Conservation (phyloP, 83 land plant genomes). For the Isoetes engelmannii region DNA sequence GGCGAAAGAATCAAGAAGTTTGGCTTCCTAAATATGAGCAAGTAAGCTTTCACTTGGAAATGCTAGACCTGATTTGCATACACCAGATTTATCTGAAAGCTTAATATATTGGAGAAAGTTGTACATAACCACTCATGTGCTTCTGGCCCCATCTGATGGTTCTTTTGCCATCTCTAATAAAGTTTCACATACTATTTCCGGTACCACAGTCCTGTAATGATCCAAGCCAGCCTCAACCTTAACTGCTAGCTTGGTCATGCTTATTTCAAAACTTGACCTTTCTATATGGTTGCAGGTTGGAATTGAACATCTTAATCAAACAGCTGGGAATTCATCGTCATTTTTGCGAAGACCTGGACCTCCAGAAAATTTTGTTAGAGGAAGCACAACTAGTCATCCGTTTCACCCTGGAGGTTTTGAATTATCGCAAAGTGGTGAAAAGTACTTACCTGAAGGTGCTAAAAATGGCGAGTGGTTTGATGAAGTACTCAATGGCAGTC, state of each 20-base stretch:
- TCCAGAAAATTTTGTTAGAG: slow-evolving; percentile 84
- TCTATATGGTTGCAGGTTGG: slow-evolving; percentile 43
- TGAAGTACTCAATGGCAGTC: slow-evolving; percentile 65
- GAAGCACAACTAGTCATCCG: slow-evolving; percentile 83
- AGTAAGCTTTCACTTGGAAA: slow-evolving; percentile 16
- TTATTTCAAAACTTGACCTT: neutral
- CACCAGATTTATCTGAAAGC: too few species aligned
- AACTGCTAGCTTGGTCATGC: too few species aligned
- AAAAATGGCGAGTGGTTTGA: slow-evolving; percentile 70
- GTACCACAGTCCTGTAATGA: too few species aligned
- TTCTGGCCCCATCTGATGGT: too few species aligned
- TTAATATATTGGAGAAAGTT: too few species aligned
- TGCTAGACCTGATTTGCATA: neutral
- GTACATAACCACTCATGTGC: too few species aligned
- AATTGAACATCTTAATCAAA: slow-evolving; percentile 42
- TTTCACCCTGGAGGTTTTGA: slow-evolving; percentile 89
- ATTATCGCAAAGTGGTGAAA: slow-evolving; percentile 46
- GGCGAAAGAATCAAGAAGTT: slow-evolving; percentile 33
- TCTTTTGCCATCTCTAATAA: too few species aligned
- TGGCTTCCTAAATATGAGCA: slow-evolving; percentile 45
- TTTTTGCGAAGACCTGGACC: slow-evolving; percentile 64
- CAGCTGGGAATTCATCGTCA: slow-evolving; percentile 60
- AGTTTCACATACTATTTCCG: too few species aligned
- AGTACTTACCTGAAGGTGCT: slow-evolving; percentile 51
- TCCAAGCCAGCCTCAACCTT: too few species aligned